Percentiles rank a stretch among this genome's conserved stretches.
Evolutionary conservation across 306 rosid genomes (phyloP).

Genomic region (Styphnolobium japonicum): DNA sequence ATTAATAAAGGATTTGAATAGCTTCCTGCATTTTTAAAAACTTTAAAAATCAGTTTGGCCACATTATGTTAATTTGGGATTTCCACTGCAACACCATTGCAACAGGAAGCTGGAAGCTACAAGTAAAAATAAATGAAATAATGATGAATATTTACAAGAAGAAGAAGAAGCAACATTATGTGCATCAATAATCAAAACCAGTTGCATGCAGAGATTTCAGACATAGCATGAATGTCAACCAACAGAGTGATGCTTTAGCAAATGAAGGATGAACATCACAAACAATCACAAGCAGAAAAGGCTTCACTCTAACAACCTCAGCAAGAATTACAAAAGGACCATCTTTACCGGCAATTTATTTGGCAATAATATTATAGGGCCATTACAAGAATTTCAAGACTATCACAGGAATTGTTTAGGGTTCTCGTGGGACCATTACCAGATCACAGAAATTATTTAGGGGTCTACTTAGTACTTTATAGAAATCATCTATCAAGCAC

Average conservation of each 20-base stretch:
- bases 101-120: background rate
- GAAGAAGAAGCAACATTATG: background rate
- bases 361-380: background rate
- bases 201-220: background rate
- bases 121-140: background rate
- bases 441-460: background rate
- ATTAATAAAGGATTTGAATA: constrained; percentile 6
- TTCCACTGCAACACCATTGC: background rate
- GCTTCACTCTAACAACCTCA: background rate
- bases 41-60: background rate
- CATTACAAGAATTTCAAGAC: background rate
- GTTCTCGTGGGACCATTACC: background rate
- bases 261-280: background rate
- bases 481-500: background rate
- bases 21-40: constrained; percentile 5
- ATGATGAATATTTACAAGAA: background rate
- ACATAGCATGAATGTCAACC: constrained; percentile 5
- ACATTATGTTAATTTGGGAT: background rate
- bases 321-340: background rate
- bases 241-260: background rate
- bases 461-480: background rate
- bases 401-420: background rate
- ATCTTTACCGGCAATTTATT: background rate
- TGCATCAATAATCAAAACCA: background rate
- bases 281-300: constrained; percentile 3